Conservation (phyloP, 345 rosid species). For the Durio zibethinus region DNA sequence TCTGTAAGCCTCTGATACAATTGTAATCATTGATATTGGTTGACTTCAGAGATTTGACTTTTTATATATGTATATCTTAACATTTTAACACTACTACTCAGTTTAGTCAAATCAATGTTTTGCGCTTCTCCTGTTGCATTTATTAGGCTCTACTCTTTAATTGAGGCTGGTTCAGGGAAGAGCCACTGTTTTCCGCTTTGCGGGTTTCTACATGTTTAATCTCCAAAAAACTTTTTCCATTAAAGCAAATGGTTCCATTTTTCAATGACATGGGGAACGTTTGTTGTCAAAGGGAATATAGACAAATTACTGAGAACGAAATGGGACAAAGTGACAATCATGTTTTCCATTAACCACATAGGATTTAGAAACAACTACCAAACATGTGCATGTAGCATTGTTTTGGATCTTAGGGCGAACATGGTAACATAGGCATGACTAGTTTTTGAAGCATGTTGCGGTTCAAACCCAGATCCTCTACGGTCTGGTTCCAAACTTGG, state of each 20-base stretch:
- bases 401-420: conserved; percentile 31
- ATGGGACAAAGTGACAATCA: conserved; percentile 51
- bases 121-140: neutral
- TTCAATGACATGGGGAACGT: conserved; percentile 8
- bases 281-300: neutral
- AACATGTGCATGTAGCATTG: conserved; percentile 29
- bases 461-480: conserved; percentile 1
- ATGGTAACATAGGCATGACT: conserved; percentile 61
- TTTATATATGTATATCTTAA: too few species aligned
- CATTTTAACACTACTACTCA: neutral
- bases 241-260: conserved; percentile 7
- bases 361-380: conserved; percentile 28
- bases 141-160: neutral
- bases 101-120: conserved; percentile 12
- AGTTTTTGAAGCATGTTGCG: neutral
- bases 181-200: neutral
- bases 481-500: neutral
- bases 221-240: neutral
- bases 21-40: neutral
- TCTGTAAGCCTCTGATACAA: conserved; percentile 44
- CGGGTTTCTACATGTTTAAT: neutral
- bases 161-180: neutral
- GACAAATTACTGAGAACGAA: conserved; percentile 13
- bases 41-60: neutral
- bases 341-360: conserved; percentile 50